These are phyloP conservation scores for Friedmanniomyces endolithicus DNA, from an alignment of 495 filamentous ascomycete species.

Conservation along the genomic window DNA sequence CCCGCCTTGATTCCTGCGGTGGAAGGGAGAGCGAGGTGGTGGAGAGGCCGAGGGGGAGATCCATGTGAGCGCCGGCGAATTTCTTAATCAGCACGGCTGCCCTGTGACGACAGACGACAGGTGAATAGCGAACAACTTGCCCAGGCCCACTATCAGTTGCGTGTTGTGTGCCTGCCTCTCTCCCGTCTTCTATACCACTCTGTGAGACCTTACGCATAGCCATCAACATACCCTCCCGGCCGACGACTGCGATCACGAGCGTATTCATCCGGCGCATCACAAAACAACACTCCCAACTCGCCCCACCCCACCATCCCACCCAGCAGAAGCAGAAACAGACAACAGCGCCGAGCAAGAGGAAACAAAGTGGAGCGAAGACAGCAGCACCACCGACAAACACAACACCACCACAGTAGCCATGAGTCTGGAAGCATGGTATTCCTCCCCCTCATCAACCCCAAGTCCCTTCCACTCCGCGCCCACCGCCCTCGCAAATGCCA, in stretches of 20 bases:
- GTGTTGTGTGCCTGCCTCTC: not conserved
- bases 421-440: conserved; percentile 4
- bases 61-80: too few relatives aligned
- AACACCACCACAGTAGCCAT: not conserved
- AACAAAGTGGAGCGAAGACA: not conserved
- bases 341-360: not conserved
- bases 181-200: not conserved
- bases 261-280: too few relatives aligned
- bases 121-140: not conserved
- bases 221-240: too few relatives aligned
- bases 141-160: not conserved
- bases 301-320: too few relatives aligned
- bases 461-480: not conserved
- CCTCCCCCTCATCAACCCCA: not conserved
- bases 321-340: not conserved
- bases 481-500: not conserved
- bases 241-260: too few relatives aligned
- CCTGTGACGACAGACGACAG: not conserved
- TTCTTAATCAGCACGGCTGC: not conserved
- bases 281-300: too few relatives aligned
- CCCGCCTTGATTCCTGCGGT: too few relatives aligned
- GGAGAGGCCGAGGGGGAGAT: too few relatives aligned
- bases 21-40: too few relatives aligned
- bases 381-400: not conserved
- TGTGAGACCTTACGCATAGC: too few relatives aligned